phyloP scores from a whole-genome alignment of 75 land plant genomes.

The Chamaecyparis obtusa region DNA sequence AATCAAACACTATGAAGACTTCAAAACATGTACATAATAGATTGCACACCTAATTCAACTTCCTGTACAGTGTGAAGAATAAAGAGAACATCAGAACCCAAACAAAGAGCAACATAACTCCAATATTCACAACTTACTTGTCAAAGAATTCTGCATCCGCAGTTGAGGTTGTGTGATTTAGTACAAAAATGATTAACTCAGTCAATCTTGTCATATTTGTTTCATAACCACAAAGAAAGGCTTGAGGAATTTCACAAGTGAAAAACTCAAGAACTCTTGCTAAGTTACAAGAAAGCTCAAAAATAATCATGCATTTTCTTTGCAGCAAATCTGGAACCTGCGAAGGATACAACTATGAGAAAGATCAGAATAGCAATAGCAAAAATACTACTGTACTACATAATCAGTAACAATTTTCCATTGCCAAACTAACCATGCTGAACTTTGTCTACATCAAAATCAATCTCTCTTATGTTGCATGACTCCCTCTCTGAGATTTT shows the following conservation, averaged over 20 bases:
- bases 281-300: constrained; percentile 94
- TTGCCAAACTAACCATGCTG: background rate
- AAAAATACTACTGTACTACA: background rate
- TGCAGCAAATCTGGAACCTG: constrained; percentile 88
- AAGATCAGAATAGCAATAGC: background rate
- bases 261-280: constrained; percentile 89
- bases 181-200: constrained; percentile 84
- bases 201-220: constrained; percentile 85
- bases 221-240: constrained; percentile 76
- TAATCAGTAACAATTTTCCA: background rate
- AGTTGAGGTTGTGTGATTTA: constrained; percentile 72
- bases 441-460: constrained; percentile 2
- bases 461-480: background rate
- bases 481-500: background rate
- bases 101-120: background rate
- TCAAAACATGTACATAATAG: background rate
- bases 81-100: background rate
- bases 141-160: constrained; percentile 79
- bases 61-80: background rate
- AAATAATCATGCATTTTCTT: constrained; percentile 84
- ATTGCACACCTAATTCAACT: background rate
- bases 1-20: background rate
- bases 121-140: constrained; percentile 53
- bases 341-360: background rate
- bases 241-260: constrained; percentile 87